A percentile compares a stretch with the other conserved stretches of the same genome.
These are phyloP conservation scores for Bryopsis sp. DNA, from an alignment of 139 green algal species.

Conservation along the genomic window DNA sequence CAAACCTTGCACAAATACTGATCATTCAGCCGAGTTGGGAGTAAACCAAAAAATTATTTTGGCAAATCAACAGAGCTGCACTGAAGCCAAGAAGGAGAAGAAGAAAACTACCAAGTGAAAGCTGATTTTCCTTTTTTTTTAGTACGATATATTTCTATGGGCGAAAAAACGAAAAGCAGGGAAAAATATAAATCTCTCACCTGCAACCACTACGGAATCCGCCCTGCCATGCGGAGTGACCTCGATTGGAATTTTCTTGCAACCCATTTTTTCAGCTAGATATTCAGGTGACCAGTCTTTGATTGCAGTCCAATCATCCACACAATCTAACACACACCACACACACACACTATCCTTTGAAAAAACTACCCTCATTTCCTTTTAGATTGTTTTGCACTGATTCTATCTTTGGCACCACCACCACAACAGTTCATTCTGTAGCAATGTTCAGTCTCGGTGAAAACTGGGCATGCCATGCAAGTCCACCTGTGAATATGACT, in stretches of 20 bases:
- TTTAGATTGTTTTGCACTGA: not conserved
- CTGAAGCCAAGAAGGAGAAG: not conserved
- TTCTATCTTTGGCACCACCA: not conserved
- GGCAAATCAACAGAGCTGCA: not conserved
- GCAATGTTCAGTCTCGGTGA: not conserved
- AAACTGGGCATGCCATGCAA: not conserved
- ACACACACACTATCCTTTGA: not conserved
- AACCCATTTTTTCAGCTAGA: slow-evolving; percentile 7
- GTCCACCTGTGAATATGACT: slow-evolving; percentile 32
- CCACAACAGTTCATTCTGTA: not conserved
- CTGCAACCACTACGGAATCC: slow-evolving; percentile 25
- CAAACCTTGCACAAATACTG: not conserved
- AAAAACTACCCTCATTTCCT: not conserved
- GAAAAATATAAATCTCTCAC: not conserved
- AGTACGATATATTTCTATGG: not conserved
- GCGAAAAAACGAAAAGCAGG: not conserved
- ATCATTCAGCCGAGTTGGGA: not conserved
- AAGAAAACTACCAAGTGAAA: not conserved
- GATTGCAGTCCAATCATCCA: slow-evolving; percentile 25
- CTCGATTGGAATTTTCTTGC: slow-evolving; percentile 27
- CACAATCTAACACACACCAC: slow-evolving; percentile 17
- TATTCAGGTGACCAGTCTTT: slow-evolving; percentile 21
- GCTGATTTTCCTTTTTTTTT: not conserved
- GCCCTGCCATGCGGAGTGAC: slow-evolving; percentile 36
- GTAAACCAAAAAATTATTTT: not conserved